phyloP scores from a whole-genome alignment of 78 protist species.

The Tieghemostelium lacteum region DNA sequence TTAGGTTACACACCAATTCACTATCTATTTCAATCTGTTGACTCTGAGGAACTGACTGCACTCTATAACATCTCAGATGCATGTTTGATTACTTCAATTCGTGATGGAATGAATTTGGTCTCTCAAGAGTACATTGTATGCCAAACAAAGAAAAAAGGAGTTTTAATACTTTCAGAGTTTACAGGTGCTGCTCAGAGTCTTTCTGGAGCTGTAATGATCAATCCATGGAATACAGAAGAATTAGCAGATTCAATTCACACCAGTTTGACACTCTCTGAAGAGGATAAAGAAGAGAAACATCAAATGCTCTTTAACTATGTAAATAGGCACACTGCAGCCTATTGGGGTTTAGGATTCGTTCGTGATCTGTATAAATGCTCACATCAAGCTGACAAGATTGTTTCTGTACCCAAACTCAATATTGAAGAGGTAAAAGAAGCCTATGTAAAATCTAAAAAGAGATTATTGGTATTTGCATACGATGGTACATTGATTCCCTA shows the following conservation, averaged over 20 bases:
- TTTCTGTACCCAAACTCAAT: slow-evolving; percentile 34
- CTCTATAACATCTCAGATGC: slow-evolving; percentile 84
- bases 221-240: slow-evolving; percentile 88
- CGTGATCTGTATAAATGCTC: slow-evolving; percentile 46
- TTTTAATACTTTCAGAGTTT: slow-evolving; percentile 70
- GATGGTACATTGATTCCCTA: slow-evolving; percentile 74
- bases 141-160: slow-evolving; percentile 85
- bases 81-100: slow-evolving; percentile 86
- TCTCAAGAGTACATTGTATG: slow-evolving; percentile 91
- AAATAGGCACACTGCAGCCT: slow-evolving; percentile 76
- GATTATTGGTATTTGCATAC: slow-evolving; percentile 58
- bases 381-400: slow-evolving; percentile 14
- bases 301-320: slow-evolving; percentile 77
- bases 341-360: slow-evolving; percentile 85
- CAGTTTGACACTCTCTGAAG: slow-evolving; percentile 40
- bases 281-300: slow-evolving; percentile 83
- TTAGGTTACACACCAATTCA: slow-evolving; percentile 87
- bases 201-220: slow-evolving; percentile 79
- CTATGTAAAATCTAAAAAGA: neutral
- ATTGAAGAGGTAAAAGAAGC: slow-evolving; percentile 12
- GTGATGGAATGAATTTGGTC: slow-evolving; percentile 96
- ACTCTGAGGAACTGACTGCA: slow-evolving; percentile 70
- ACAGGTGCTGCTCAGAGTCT: slow-evolving; percentile 80
- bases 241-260: slow-evolving; percentile 82
- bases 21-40: slow-evolving; percentile 87